These are phyloP conservation scores for Helenozyma baotianmanensis DNA, from an alignment of 805 yeast species.

Conservation along the genomic window DNA sequence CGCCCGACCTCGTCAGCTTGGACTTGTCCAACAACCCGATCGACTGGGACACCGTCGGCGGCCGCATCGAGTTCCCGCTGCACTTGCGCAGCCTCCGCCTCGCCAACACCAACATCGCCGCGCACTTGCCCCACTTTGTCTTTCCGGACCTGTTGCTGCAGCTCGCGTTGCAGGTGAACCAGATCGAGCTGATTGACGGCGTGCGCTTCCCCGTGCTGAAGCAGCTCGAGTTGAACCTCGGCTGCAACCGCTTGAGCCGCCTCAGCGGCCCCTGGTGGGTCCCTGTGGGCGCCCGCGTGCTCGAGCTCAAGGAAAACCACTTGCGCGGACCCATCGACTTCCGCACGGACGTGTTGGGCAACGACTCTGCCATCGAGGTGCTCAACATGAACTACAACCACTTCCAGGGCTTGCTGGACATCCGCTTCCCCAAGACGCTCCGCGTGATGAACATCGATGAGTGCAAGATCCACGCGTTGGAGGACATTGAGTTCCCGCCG, in stretches of 20 bases:
- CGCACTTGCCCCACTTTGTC: no score
- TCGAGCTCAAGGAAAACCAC: conserved; percentile 18
- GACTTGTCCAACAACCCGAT: no score
- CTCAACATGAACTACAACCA: conserved; percentile 15
- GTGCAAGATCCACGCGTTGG: conserved; percentile 9
- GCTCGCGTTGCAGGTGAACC: no score
- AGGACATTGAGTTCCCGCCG: conserved; percentile 7
- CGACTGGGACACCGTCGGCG: no score
- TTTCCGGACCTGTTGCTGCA: no score
- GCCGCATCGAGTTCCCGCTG: no score
- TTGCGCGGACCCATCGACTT: conserved; percentile 13
- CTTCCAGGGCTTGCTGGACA: conserved; percentile 9
- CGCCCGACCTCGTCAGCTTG: no score
- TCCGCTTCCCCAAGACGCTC: conserved; percentile 11
- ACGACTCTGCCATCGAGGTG: conserved; percentile 8
- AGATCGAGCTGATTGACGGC: conserved; percentile 10
- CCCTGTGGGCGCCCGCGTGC: conserved; percentile 8
- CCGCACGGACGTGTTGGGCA: conserved; percentile 9
- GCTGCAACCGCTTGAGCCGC: conserved; percentile 13
- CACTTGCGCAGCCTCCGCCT: no score
- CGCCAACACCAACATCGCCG: no score
- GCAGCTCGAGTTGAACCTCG: conserved; percentile 13
- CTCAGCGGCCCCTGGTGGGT: conserved; percentile 7
- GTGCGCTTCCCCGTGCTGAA: conserved; percentile 14
- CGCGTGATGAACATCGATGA: conserved; percentile 16